Evolutionary conservation across 2,329 filamentous ascomycete species (phyloP), one percentile per base, ranked within the genome.

Genomic region (Tolypocladium nubicola): DNA sequence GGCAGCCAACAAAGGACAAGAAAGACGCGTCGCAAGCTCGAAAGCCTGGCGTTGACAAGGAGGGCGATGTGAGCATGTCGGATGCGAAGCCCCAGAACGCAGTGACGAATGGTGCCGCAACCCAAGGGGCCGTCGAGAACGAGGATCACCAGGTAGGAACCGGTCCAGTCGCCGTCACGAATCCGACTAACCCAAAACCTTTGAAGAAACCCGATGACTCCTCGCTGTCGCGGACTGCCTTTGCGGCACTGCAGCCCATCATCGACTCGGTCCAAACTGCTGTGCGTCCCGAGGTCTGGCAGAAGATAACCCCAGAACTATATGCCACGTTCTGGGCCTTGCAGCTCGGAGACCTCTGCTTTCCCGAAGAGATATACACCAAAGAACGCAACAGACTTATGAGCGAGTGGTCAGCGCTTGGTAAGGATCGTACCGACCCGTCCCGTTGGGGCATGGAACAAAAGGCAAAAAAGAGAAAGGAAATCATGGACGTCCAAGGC

Each of bases 291-390:
- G 79, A 83, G 9, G 81, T 85, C 6, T 90, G 87, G 79, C 76
- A 82, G 13, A 83, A 82, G 54, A 81, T 97, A 55, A 91, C 85
- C 49, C 79, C 90, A 0, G 85, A 89, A 37, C 93, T 97, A 69
- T 97, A 90, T 66, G 84, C 89, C 49, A 89, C 88, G 0, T 99
- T 99, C 73, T 99, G 94, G 94, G 87, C 92, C 54, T 78, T 97
- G 14, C 86, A 90, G 35, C 80, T 95, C 3, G 85, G 88, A 52
- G 93, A 99, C 68, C 77, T 97, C 58, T 82, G 84, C 57, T 85
- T 92, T 61, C 89, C 89, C 1, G 84, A 84, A 60, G 80, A 84
- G 39, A 88, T 87, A 59, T 99, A 99, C 68, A 81, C 88, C 53
- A 81, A 84, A 19, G 91, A 95, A 67, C 85, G 86, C 40, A 82